Evolutionary conservation across 2,329 filamentous ascomycete genomes (phyloP), one percentile per base, ranked within the genome.

Genomic region (Curvularia hawaiiensis): DNA sequence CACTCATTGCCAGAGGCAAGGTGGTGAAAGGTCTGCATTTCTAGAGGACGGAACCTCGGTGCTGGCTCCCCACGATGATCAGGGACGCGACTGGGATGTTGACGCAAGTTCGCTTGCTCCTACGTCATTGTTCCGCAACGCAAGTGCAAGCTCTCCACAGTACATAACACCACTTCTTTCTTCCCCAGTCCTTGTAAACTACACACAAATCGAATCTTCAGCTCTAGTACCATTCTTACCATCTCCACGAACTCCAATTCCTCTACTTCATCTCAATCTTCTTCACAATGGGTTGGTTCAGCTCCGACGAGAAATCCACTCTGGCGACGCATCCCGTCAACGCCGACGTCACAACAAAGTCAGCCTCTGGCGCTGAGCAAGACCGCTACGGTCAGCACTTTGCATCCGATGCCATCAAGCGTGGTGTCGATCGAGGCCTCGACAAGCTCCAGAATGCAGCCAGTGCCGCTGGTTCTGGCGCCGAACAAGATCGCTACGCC

Each of bases 321-420:
- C 16, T 46, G 11, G 58, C 60, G 30, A 58, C 60, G 7, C 54
- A 69, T 55, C 67, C 67, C 20, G 52, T 62, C 55, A 69, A 69
- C 55, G 55, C 59, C 33, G 67, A 69, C 57, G 54, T 69, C 53
- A 65, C 65, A 48, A 63, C 62, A 44, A 63, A 65, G 33, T 58
- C 60, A 26, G 70, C 69, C 54, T 72, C 71, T 9, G 72, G 64
- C 16, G 69, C 72, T 12, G 72, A 75, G 59, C 71, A 74, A 55
- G 72, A 73, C 52, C 70, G 69, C 11, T 72, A 71, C 41, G 68
- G 59, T 40, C 50, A 60, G n/a, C 69, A 73, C 52, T 73, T 73
- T 41, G 60, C 61, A 16, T 56, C 64, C 0, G 66, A 67, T 16
- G 54, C 61, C 30, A 64, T 67, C 31, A 59, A 61, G 20, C 60